Evolutionary conservation across 2,329 filamentous ascomycete genomes (phyloP), one percentile per base, ranked within the genome.

Genomic region (Sporothrix schenckii): DNA sequence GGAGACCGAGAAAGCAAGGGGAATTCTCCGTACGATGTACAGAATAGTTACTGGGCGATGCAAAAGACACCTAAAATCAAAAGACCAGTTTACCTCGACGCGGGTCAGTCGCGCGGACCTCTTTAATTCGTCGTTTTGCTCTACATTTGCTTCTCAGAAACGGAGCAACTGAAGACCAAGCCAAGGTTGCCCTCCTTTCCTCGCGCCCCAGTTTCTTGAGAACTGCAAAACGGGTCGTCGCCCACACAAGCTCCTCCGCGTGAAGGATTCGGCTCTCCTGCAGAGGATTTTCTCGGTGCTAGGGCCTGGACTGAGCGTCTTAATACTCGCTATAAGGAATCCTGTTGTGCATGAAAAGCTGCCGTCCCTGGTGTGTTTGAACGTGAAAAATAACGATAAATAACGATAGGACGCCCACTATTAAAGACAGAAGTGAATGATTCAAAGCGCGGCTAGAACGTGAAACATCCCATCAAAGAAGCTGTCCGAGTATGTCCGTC

Each of bases 221-320:
- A 50, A 34, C 47, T 50, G 61, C 16, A 30, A 24, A 14, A 49
- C 61, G 61, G 44, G 24, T 41, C 49, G 27, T 39, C 16, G 27
- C 53, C 49, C 30, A 24, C 27, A 66, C 63, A 53, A 53, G 63
- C 63, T 52, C 63, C 63, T 50, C 47, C 19, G 4, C 30, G 34
- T 30, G 50, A 67, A 41, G 34, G 34, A 67, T 56, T 54, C 65
- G 30, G 65, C 50, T 39, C 34, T 67, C 50, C 19, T 50, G 50
- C 44, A 34, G 44, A 13, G 44, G 3, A 50, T 50, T 19, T 65
- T 50, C 61, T 34, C 41, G 44, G 61, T 44, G 30, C 34, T 53
- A 68, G 16, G 47, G 52, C 58, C 58, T 63, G 58, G 58, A 2
- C 58, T 47, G 39, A 27, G 58, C 58, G 39, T 21, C 19, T 21